phyloP scores from a whole-genome alignment of 129 eudicot genomes.

The Pulicaria dysenterica region DNA sequence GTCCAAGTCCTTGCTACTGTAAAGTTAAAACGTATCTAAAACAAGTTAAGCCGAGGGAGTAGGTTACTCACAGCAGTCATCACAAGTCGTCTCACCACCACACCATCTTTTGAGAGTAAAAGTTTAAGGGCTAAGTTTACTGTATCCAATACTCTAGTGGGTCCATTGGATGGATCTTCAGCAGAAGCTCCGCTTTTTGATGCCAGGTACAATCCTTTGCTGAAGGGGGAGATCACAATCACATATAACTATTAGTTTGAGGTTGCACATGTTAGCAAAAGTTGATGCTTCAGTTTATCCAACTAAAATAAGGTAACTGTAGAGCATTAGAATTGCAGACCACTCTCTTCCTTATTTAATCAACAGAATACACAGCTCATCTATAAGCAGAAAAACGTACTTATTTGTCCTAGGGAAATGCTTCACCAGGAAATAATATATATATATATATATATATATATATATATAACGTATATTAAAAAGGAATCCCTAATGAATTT shows the following conservation, averaged over 20 bases:
- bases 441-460: too few relatives aligned
- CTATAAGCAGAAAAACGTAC: too few relatives aligned
- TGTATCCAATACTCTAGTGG: conserved; percentile 46
- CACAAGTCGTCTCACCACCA: conserved; percentile 79
- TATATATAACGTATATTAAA: too few relatives aligned
- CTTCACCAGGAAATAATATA: too few relatives aligned
- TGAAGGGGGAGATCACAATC: conserved; percentile 39
- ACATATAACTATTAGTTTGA: conserved; percentile 9
- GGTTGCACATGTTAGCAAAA: conserved; percentile 10
- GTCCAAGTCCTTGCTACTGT: background rate
- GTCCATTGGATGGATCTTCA: conserved; percentile 36
- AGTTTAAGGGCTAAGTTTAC: conserved; percentile 70
- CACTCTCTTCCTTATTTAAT: too few relatives aligned
- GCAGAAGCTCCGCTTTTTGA: conserved; percentile 36
- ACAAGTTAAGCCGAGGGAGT: conserved; percentile 14
- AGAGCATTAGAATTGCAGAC: background rate
- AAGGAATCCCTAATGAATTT: too few relatives aligned
- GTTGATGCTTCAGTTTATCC: conserved; percentile 4
- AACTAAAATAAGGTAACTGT: background rate
- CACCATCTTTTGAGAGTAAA: conserved; percentile 78
- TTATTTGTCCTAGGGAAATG: too few relatives aligned
- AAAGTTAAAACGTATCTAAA: background rate
- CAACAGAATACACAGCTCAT: too few relatives aligned
- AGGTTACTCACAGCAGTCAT: conserved; percentile 83
- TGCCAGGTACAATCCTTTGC: conserved; percentile 58